These are phyloP conservation scores for Geranium brycei DNA, from an alignment of 345 rosid species.

Conservation along the genomic window DNA sequence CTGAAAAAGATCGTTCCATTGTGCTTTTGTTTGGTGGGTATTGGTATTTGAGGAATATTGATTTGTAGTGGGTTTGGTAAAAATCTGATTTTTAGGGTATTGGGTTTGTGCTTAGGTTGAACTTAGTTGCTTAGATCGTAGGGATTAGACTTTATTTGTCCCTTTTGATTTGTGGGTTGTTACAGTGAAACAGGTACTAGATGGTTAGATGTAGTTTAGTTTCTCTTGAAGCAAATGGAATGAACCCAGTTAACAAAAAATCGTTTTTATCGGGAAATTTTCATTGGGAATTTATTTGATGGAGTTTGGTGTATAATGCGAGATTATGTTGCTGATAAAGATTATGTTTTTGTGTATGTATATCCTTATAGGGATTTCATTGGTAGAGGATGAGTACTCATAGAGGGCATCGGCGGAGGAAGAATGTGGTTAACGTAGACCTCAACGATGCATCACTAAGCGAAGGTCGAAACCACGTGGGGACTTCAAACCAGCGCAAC, in stretches of 20 bases:
- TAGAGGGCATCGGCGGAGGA: slow-evolving; percentile 47
- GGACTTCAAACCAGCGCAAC: slow-evolving; percentile 30
- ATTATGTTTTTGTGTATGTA: neutral
- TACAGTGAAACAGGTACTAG: no score
- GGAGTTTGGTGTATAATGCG: neutral
- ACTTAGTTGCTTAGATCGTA: neutral
- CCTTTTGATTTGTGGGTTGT: no score
- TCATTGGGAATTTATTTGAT: slow-evolving; percentile 9
- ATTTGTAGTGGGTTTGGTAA: neutral
- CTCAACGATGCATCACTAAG: slow-evolving; percentile 29
- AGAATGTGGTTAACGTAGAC: slow-evolving; percentile 30
- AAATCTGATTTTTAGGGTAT: neutral
- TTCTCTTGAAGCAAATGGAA: no score
- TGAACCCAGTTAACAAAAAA: no score
- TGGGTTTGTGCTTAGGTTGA: neutral
- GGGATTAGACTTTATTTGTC: no score
- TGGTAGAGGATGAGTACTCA: slow-evolving; percentile 31
- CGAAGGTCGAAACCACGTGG: slow-evolving; percentile 48
- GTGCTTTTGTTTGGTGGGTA: neutral
- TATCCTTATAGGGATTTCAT: neutral
- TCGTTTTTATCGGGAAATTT: neutral
- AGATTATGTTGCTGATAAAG: neutral
- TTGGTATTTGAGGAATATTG: neutral
- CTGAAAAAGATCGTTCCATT: neutral
- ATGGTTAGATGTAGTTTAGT: no score